These are phyloP conservation scores for Aspergillus leporis DNA, from an alignment of 495 filamentous ascomycete species.

Conservation along the genomic window DNA sequence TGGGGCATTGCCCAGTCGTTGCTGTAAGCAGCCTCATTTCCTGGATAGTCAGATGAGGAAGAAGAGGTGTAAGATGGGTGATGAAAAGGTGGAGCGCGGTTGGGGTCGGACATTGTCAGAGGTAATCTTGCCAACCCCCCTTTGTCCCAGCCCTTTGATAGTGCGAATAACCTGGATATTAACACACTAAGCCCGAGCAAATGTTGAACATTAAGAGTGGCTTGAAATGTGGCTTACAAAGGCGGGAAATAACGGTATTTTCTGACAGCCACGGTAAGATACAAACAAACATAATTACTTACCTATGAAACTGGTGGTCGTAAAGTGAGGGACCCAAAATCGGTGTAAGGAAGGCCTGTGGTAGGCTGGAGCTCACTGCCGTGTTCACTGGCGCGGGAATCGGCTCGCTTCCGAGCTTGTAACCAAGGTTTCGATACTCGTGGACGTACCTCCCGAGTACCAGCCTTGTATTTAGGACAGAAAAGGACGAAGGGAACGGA, in stretches of 20 bases:
- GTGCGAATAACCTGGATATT: slow-evolving; percentile 8
- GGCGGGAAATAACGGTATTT: slow-evolving; percentile 2
- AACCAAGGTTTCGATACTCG: slow-evolving; percentile 1
- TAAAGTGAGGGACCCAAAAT: slow-evolving; percentile 18
- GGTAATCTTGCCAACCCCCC: slow-evolving; percentile 12
- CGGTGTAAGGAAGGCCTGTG: slow-evolving; percentile 25
- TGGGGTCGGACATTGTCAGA: slow-evolving; percentile 33
- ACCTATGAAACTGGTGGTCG: slow-evolving; percentile 12
- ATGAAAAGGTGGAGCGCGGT: slow-evolving; percentile 21
- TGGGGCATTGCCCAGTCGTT: slow-evolving; percentile 22
- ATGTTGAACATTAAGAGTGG: slow-evolving; percentile 4
- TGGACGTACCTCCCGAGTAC: slow-evolving; percentile 1
- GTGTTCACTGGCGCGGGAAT: slow-evolving; percentile 22
- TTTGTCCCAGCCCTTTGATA: slow-evolving; percentile 17
- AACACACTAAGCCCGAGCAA: slow-evolving; percentile 5
- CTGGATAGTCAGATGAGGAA: slow-evolving; percentile 22
- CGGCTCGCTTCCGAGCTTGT: slow-evolving; percentile 12
- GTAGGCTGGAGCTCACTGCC: slow-evolving; percentile 42
- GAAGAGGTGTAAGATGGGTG: slow-evolving; percentile 20
- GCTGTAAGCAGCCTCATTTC: slow-evolving; percentile 22
- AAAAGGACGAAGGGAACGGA: background rate
- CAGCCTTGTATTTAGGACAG: background rate
- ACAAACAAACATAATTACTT: slow-evolving; percentile 10
- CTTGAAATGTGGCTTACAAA: background rate
- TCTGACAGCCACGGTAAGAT: slow-evolving; percentile 8